Conservation (phyloP, 2,329 filamentous ascomycete species). For the Niveomyces coronatus region DNA sequence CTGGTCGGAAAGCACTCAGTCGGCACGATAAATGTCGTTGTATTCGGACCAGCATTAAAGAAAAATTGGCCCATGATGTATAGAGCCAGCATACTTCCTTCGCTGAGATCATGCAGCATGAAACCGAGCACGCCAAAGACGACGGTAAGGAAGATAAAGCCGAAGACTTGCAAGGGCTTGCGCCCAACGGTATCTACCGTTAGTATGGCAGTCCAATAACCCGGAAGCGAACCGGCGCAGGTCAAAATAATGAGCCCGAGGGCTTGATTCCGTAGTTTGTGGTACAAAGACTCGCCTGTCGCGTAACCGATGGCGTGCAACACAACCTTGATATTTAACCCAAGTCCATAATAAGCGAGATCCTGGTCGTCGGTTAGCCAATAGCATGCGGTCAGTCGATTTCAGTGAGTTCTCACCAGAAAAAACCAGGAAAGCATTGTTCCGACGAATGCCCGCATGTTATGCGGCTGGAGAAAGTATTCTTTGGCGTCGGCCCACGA, state of each 20-base stretch:
- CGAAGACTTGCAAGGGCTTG: slow-evolving; percentile 61
- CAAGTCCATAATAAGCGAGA: slow-evolving; percentile 57
- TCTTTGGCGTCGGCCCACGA: slow-evolving; percentile 56
- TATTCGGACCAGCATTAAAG: slow-evolving; percentile 57
- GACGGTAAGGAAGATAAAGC: slow-evolving; percentile 50
- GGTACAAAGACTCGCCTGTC: slow-evolving; percentile 51
- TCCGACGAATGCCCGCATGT: slow-evolving; percentile 61
- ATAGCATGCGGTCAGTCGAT: not conserved
- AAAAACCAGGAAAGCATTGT: slow-evolving; percentile 79
- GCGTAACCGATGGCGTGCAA: slow-evolving; percentile 64
- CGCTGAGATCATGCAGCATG: slow-evolving; percentile 37
- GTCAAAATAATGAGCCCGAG: slow-evolving; percentile 69
- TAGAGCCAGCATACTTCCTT: slow-evolving; percentile 43
- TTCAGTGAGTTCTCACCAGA: slow-evolving; percentile 31
- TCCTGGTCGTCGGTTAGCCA: slow-evolving; percentile 47
- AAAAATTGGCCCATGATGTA: slow-evolving; percentile 58
- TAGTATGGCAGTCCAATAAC: slow-evolving; percentile 68
- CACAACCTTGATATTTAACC: slow-evolving; percentile 66
- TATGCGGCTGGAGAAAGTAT: slow-evolving; percentile 61
- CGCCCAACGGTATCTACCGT: slow-evolving; percentile 67
- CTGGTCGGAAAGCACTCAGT: slow-evolving; percentile 56
- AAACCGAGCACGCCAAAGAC: slow-evolving; percentile 56
- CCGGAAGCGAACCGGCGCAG: slow-evolving; percentile 67
- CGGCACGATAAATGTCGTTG: slow-evolving; percentile 54
- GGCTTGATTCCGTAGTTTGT: slow-evolving; percentile 60